Evolutionary conservation across 2,329 filamentous ascomycete genomes (phyloP), one percentile per base, ranked within the genome.

Genomic region (Sporothrix brasiliensis): DNA sequence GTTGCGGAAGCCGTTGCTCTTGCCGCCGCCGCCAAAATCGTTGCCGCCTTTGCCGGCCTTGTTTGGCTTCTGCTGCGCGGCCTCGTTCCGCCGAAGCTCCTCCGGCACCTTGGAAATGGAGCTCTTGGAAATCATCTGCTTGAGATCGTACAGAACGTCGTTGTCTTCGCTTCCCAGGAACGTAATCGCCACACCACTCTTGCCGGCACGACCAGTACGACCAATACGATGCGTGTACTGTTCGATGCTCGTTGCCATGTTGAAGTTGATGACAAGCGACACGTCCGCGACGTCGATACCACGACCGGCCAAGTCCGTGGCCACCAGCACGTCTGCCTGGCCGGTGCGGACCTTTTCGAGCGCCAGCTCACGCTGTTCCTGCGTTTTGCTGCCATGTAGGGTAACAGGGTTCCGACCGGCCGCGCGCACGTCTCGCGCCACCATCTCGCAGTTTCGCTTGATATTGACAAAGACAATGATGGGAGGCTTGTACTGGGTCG

Each of bases 401-500:
- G 94, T 97, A 76, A 97, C 94, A 9, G 91, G 88, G 24, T 89
- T 92, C 85, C 93, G 95, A 75, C 95, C 95, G 89, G 95, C 95
- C 68, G 91, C 87, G 78, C 97, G 95, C 83, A 99, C 95, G 78
- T 98, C 94, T 72, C 92, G 88, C 3, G 94, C 94, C 63, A 99
- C 91, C 71, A 93, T 92, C 79, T 99, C 95, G 83, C 94, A 98
- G 83, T 98, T 98, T 76, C 94, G 92, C 83, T 98, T 98, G 88
- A 98, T 97, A 81, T 99, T 99, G 87, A 99, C 95, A 79, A 99
- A 99, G 74, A 99, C 94, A 76, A 99, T 99, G 79, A 99, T 97
- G 19, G 95, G 95, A 10, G 94, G 88, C 9, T 87, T 85, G 81
- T 94, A 98, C 74, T 93, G 90, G 75, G 89, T 85, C 1, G 91